Base-by-base conservation (phyloP, 2,329 filamentous ascomycete genomes). In the Ceratocystis cubensis region DNA sequence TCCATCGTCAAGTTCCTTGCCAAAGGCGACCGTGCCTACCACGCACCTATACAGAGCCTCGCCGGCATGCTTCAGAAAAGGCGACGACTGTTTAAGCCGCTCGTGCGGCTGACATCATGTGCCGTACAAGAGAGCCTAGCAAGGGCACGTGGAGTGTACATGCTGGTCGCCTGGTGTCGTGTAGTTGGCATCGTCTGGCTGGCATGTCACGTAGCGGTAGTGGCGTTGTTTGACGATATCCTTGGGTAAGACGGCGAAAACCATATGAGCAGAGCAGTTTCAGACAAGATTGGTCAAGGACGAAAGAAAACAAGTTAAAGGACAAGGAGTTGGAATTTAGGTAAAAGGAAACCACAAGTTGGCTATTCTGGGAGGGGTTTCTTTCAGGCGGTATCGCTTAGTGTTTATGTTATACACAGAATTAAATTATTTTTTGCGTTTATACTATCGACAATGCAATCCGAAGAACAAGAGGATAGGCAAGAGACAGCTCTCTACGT, bases 11-110 rank as follows among this genome's bases (percentile, higher is more conserved):
- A 30, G 10, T 65, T 65, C 30, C 46, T 67, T n/a, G 50, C 44
- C 37, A 28, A 56, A 53, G 63, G 66, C 7, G 56, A 61, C 10
- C 15, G 17, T 1, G 41, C 45, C 10, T 65, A 65, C n/a, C 56
- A 56, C 22, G 45, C 48, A 2, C 66, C 66, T 8, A 33, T 67
- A 13, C 66, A 67, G 22, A 65, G 53, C 17, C 17, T 67, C 5
- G 66, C 63, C 20, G 66, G 66, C 17, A 41, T 67, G 30, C 46
- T 67, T 15, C 56, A 67, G 48, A 56, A 48, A 41, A 53, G 66
- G 25, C 20, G 28, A 8, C 46, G 57, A 5, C 62, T 67, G 25
- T 15, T 56, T 8, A 41, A 20, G 20, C 63, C 62, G 30, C 45
- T 67, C 28, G 56, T 46, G 33, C 20, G 56, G 7, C 30, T 67